These are phyloP conservation scores for Amphirosellinia nigrospora DNA, from an alignment of 495 filamentous ascomycete genomes.

Conservation along the genomic window DNA sequence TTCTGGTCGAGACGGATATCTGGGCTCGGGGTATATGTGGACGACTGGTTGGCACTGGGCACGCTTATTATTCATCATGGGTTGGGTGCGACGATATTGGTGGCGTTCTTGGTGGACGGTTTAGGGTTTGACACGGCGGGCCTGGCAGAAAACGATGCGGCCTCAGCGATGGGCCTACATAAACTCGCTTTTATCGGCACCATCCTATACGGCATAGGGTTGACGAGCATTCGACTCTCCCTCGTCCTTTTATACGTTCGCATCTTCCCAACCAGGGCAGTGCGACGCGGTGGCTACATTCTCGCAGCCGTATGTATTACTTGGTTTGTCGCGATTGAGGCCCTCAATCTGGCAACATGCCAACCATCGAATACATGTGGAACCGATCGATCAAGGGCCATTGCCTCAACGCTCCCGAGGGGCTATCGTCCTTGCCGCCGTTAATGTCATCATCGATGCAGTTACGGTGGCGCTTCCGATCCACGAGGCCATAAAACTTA, in stretches of 20 bases:
- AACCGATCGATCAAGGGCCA: background rate
- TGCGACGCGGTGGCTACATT: constrained; percentile 24
- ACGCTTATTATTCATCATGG: constrained; percentile 19
- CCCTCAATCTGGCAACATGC: constrained; percentile 16
- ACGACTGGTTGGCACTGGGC: constrained; percentile 23
- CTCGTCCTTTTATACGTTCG: constrained; percentile 30
- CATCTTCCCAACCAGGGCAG: constrained; percentile 23
- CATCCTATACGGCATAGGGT: constrained; percentile 23
- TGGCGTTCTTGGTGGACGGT: constrained; percentile 16
- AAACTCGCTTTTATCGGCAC: constrained; percentile 24
- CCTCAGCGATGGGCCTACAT: constrained; percentile 3
- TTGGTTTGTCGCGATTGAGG: constrained; percentile 27
- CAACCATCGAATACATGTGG: constrained; percentile 16
- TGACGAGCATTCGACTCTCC: constrained; percentile 25
- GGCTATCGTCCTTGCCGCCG: constrained; percentile 2
- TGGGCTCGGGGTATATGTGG: background rate
- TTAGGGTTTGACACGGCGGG: constrained; percentile 11
- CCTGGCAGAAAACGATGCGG: background rate
- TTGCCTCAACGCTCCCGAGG: constrained; percentile 1
- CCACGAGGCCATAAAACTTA: constrained; percentile 32
- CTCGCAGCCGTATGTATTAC: constrained; percentile 12
- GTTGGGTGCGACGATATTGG: constrained; percentile 1
- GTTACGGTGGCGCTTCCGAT: constrained; percentile 13
- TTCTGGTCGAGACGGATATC: constrained; percentile 21
- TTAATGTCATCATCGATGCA: constrained; percentile 7